Conservation (phyloP, 345 rosid species). For the Lenwebbia sp. region DNA sequence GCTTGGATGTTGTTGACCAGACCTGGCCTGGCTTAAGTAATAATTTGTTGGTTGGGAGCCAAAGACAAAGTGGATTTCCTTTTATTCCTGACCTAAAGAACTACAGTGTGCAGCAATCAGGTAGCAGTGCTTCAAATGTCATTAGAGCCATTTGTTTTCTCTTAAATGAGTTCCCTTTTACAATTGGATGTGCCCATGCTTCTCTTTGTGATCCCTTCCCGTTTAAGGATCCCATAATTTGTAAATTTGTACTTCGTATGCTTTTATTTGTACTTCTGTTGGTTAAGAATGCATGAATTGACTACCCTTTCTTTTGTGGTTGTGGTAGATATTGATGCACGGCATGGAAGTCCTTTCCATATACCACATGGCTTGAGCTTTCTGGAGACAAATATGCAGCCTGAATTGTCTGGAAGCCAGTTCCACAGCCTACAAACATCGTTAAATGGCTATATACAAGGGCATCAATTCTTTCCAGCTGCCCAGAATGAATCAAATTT, state of each 20-base stretch:
- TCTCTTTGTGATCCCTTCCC: background rate
- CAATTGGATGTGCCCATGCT: background rate
- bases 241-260: background rate
- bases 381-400: constrained; percentile 35
- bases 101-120: constrained; percentile 43
- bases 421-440: constrained; percentile 43
- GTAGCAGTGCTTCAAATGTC: constrained; percentile 21
- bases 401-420: constrained; percentile 45
- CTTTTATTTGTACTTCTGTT: background rate
- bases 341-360: constrained; percentile 35
- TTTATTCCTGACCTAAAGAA: constrained; percentile 43
- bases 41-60: constrained; percentile 45
- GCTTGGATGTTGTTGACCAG: constrained; percentile 46
- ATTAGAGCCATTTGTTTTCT: background rate
- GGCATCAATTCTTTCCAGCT: constrained; percentile 29
- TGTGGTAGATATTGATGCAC: constrained; percentile 52
- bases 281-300: background rate
- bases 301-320: constrained; percentile 15
- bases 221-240: background rate
- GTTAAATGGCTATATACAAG: constrained; percentile 61
- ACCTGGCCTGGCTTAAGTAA: constrained; percentile 50
- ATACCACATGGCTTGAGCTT: constrained; percentile 44
- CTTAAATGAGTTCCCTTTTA: background rate
- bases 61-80: constrained; percentile 49
- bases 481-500: constrained; percentile 49